Percentiles rank a stretch among this genome's conserved stretches.
These are phyloP conservation scores for Venturia nashicola DNA, from an alignment of 2,329 filamentous ascomycete species.

Conservation along the genomic window DNA sequence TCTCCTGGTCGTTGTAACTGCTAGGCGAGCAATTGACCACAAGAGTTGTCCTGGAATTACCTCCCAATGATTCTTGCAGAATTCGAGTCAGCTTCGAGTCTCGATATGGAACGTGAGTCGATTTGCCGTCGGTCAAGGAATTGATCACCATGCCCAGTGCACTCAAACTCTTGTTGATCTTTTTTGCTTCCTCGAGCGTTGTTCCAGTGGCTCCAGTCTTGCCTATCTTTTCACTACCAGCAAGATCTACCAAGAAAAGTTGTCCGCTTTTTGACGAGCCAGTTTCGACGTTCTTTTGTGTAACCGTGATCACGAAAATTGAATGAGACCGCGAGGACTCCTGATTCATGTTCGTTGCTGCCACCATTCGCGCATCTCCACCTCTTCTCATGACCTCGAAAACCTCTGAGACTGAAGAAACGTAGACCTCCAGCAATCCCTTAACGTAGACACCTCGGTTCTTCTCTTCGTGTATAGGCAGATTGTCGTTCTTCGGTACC, in stretches of 20 bases:
- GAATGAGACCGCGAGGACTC: slow-evolving; percentile 97
- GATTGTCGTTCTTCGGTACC: slow-evolving; percentile 85
- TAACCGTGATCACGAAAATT: slow-evolving; percentile 93
- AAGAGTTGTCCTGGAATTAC: slow-evolving; percentile 94
- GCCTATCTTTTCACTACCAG: slow-evolving; percentile 95
- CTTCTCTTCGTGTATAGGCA: slow-evolving; percentile 97
- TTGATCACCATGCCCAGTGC: slow-evolving; percentile 99
- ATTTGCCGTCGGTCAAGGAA: slow-evolving; percentile 91
- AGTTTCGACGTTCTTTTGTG: slow-evolving; percentile 94
- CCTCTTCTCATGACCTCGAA: slow-evolving; percentile 94
- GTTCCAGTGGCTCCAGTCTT: slow-evolving; percentile 97
- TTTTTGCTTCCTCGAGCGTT: slow-evolving; percentile 95
- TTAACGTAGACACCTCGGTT: slow-evolving; percentile 94
- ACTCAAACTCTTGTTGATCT: slow-evolving; percentile 99
- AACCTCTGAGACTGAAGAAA: slow-evolving; percentile 88
- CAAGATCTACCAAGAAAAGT: slow-evolving; percentile 94
- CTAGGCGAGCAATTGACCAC: slow-evolving; percentile 99
- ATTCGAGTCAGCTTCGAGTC: slow-evolving; percentile 97
- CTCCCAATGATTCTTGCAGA: slow-evolving; percentile 89
- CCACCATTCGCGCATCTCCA: slow-evolving; percentile 78
- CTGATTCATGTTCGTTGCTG: slow-evolving; percentile 98
- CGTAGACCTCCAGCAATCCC: slow-evolving; percentile 86
- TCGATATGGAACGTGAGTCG: slow-evolving; percentile 87
- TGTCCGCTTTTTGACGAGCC: slow-evolving; percentile 93
- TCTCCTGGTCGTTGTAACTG: slow-evolving; percentile 96